Conservation (phyloP, 2,329 filamentous ascomycete genomes). For the Sordariomycetes sp. region DNA sequence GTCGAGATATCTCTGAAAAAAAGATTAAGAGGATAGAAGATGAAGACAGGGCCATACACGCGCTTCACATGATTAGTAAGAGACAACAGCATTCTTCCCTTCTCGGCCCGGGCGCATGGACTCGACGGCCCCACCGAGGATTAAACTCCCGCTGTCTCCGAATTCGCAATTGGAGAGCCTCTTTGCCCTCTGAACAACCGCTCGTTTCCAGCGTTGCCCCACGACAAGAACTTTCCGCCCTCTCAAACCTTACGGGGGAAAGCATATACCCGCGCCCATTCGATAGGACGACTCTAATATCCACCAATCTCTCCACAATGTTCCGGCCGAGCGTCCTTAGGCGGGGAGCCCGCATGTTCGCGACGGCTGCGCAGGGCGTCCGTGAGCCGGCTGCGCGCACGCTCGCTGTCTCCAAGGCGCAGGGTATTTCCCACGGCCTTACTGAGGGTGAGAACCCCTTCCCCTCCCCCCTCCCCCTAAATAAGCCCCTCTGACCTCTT, state of each 20-base stretch:
- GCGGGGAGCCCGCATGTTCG: conserved; percentile 56
- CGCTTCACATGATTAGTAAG: no score
- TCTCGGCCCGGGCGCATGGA: no score
- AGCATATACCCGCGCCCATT: background rate
- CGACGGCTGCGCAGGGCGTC: conserved; percentile 46
- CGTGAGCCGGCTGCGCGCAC: conserved; percentile 45
- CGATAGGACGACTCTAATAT: background rate
- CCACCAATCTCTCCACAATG: background rate
- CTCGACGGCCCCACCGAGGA: background rate
- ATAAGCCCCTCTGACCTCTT: background rate
- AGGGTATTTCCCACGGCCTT: conserved; percentile 68
- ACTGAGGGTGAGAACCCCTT: conserved; percentile 57
- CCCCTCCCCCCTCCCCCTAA: background rate
- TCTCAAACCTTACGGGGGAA: background rate
- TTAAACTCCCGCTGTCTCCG: background rate
- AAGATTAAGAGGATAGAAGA: no score
- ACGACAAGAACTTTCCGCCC: background rate
- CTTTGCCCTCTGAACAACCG: background rate
- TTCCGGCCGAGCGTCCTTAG: conserved; percentile 14
- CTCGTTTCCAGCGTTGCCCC: no score
- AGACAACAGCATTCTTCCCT: no score
- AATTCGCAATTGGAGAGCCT: background rate
- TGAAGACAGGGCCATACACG: no score
- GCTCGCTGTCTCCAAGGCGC: conserved; percentile 65
- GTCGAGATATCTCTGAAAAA: no score